Base-by-base conservation (phyloP, 163 green algal genomes). In the Chlamydomonas reinhardtii region DNA sequence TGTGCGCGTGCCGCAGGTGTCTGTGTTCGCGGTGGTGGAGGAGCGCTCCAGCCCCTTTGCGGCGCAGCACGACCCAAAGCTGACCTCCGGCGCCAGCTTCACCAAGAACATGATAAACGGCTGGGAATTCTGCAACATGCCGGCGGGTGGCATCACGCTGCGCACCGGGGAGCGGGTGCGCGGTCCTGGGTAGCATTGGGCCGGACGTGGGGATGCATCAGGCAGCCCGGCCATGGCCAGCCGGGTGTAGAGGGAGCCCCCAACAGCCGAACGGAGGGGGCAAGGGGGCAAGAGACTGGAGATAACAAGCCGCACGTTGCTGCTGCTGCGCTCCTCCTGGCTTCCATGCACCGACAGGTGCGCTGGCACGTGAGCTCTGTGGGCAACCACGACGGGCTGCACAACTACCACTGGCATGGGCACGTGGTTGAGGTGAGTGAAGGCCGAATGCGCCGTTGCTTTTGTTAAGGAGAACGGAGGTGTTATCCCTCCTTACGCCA, bases 351-450 rank as follows among this genome's bases (percentile, higher is more conserved):
- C 59, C 22, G 3, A 65, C 25, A 20, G 27, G 92, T 96, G 69
- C 93, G 94, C 22, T 95, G 95, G 89, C 92, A 98, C 84, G 76
- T 96, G 20, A 91, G 91, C 52, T 73, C 90, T 24, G 83, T 97
- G 56, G 95, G 95, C 81, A 93, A 85, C 37, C 91, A 95, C 80
- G 93, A 95, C 14, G 90, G 92, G 66, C 82, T 97, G 59, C 95
- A 97, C 91, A 96, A 93, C 85, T 91, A 90, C 52, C 95, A 98
- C 89, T 95, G 94, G 92, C 94, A 97, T 71, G 95, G 94, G 74
- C 94, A 94, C 68, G 76, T 76, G 0, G 37, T 96, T 68, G 25
- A 87, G 76, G 43, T 74, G 35, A 31, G 66, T 39, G 11, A 11
- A 11, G 43, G 43, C 43, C 43, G 43, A 54, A n/a, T n/a, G n/a